A percentile compares a stretch with the other conserved stretches of the same genome.
phyloP scores from a whole-genome alignment of 129 eudicot species.

The Flaveria linearis region DNA sequence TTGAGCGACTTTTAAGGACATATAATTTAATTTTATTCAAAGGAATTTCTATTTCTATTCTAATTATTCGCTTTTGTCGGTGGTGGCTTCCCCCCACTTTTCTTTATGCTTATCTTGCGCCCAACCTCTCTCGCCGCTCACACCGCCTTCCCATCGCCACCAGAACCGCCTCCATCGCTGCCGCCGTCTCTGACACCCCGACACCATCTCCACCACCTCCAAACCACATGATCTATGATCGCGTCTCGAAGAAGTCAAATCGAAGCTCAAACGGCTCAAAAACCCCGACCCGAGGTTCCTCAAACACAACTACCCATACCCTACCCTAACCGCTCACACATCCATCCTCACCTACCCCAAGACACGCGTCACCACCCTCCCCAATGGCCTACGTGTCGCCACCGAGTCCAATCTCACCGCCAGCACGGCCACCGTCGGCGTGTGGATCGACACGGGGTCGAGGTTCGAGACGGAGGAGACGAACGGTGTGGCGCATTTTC shows the following conservation, averaged over 20 bases:
- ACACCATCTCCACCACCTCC: constrained; percentile 71
- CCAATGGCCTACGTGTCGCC: constrained; percentile 91
- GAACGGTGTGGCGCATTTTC: constrained; percentile 83
- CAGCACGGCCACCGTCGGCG: constrained; percentile 81
- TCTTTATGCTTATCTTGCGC: no score
- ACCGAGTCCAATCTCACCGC: constrained; percentile 73
- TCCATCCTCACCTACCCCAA: constrained; percentile 66
- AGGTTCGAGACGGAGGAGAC: constrained; percentile 75
- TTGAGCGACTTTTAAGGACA: no score
- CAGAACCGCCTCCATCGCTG: constrained; percentile 31
- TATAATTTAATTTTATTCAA: no score
- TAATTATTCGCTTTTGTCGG: no score
- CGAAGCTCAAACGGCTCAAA: constrained; percentile 58
- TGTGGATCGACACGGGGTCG: constrained; percentile 87
- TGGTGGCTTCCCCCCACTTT: no score
- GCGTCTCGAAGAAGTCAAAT: constrained; percentile 57
- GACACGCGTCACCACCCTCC: constrained; percentile 80
- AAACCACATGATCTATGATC: constrained; percentile 78
- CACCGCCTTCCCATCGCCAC: constrained; percentile 22
- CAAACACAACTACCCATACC: constrained; percentile 65
- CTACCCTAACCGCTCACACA: constrained; percentile 55
- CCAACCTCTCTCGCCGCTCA: constrained; percentile 47
- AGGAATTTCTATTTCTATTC: no score
- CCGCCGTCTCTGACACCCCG: constrained; percentile 32
- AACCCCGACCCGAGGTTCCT: constrained; percentile 71